phyloP scores from a whole-genome alignment of 2,329 filamentous ascomycete species.

The Colletotrichum filicis region DNA sequence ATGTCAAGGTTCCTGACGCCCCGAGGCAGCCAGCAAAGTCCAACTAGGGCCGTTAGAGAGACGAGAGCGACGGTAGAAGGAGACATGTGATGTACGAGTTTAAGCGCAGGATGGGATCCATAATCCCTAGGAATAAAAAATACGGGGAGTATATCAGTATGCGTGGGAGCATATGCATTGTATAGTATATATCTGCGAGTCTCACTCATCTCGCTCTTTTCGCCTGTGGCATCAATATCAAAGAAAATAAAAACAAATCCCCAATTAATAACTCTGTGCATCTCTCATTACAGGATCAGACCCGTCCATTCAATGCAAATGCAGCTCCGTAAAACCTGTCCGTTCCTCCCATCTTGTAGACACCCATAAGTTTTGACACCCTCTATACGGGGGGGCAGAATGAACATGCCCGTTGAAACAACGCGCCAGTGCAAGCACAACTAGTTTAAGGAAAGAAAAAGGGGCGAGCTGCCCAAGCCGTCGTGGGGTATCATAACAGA shows the following conservation, averaged over 20 bases:
- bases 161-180: slow-evolving; percentile 18
- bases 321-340: slow-evolving; percentile 8
- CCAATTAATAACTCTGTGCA: slow-evolving; percentile 24
- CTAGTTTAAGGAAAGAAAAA: slow-evolving; percentile 1
- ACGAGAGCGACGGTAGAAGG: background rate
- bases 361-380: background rate
- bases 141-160: background rate
- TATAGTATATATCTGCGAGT: slow-evolving; percentile 26
- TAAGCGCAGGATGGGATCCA: background rate
- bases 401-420: background rate
- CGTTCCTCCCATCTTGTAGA: slow-evolving; percentile 7
- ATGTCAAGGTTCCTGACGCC: slow-evolving; percentile 87
- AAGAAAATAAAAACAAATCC: slow-evolving; percentile 14
- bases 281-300: slow-evolving; percentile 27
- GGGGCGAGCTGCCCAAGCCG: slow-evolving; percentile 28
- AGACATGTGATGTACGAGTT: slow-evolving; percentile 1
- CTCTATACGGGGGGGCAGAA: slow-evolving; percentile 6
- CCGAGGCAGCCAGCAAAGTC: slow-evolving; percentile 62
- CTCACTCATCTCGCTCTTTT: slow-evolving; percentile 9
- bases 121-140: background rate
- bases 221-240: slow-evolving; percentile 20
- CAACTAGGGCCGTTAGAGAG: slow-evolving; percentile 37
- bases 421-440: background rate
- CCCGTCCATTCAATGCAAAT: slow-evolving; percentile 19
- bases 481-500: slow-evolving; percentile 37